Conservation (phyloP, 2,329 filamentous ascomycete species). For the Penicillium sp. region DNA sequence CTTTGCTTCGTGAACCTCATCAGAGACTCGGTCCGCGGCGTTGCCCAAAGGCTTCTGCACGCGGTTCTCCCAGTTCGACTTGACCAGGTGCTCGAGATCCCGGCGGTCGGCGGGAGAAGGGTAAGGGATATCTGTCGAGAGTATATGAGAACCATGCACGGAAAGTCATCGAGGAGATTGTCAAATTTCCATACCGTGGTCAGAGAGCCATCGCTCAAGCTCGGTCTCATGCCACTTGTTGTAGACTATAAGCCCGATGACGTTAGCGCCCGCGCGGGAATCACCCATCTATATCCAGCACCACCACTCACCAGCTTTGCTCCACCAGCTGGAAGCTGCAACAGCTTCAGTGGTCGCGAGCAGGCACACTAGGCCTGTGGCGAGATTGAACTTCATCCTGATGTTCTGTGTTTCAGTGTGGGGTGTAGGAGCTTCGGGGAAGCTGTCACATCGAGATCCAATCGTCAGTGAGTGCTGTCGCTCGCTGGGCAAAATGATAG, state of each 20-base stretch:
- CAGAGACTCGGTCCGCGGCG: slow-evolving; percentile 72
- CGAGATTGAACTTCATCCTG: slow-evolving; percentile 75
- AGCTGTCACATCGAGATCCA: slow-evolving; percentile 1
- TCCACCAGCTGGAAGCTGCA: slow-evolving; percentile 79
- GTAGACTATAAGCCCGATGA: slow-evolving; percentile 65
- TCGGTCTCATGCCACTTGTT: slow-evolving; percentile 99
- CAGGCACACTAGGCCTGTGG: slow-evolving; percentile 68
- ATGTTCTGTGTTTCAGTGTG: not conserved
- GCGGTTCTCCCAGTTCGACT: slow-evolving; percentile 82
- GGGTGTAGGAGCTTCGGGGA: not conserved
- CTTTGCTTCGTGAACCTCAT: slow-evolving; percentile 71
- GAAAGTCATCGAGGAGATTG: not conserved
- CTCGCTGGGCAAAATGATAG: not conserved
- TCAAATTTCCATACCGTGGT: slow-evolving; percentile 60
- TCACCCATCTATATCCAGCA: not conserved
- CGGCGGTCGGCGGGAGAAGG: slow-evolving; percentile 89
- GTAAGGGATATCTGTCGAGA: slow-evolving; percentile 70
- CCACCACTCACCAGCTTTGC: slow-evolving; percentile 71
- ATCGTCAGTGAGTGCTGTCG: slow-evolving; percentile 2
- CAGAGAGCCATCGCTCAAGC: slow-evolving; percentile 93
- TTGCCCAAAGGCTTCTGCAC: slow-evolving; percentile 74
- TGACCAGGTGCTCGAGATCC: slow-evolving; percentile 88
- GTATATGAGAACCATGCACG: not conserved
- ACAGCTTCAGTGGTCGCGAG: slow-evolving; percentile 68
- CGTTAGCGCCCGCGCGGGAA: slow-evolving; percentile 1